Evolutionary conservation across 2,329 filamentous ascomycete genomes (phyloP), one percentile per base, ranked within the genome.

Genomic region (Exophiala calicioides): DNA sequence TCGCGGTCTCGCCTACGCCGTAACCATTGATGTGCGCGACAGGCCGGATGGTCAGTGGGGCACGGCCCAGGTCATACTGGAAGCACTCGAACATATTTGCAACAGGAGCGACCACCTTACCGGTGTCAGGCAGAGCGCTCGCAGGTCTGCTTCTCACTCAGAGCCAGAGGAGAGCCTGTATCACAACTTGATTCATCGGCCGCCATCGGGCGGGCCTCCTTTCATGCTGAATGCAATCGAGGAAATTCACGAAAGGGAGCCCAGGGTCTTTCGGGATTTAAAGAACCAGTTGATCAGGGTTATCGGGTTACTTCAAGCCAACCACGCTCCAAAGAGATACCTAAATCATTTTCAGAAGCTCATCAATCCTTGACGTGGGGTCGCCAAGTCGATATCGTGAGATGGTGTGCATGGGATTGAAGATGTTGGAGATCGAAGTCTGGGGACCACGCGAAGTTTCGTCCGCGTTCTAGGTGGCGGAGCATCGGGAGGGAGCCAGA

Each of bases 141-240:
- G 33, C 20, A 34, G 10, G 12, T 10, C 26, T 21, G 21, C 33
- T 18, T 23, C 31, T 13, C 21, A 38, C 12, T 27, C 32, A 20
- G 38, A 33, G 16, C 13, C 13, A n/a, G 32, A 41, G 15, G 32
- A 20, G 12, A 52, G 30, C 15, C 24, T 52, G 8, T 52, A 44
- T 20, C 39, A 44, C 12, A 21, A 12, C 16, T 34, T 52, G 9
- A 52, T 52, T 9, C 21, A 44, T 31, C 18, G 29, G 13, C 37
- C 24, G 10, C 10, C 35, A 8, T 27, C 20, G 12, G 29, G 31
- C n/a, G 24, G 15, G 9, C 23, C 33, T 23, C 16, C 34, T 32
- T 49, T 49, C 35, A 43, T 49, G 20, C 44, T 52, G 5, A 39
- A 44, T 23, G 45, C 45, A 2, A 39, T 52, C 6, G 35, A 49